Conservation (phyloP, 2,329 filamentous ascomycete genomes). For the Thielaviopsis musarum region DNA sequence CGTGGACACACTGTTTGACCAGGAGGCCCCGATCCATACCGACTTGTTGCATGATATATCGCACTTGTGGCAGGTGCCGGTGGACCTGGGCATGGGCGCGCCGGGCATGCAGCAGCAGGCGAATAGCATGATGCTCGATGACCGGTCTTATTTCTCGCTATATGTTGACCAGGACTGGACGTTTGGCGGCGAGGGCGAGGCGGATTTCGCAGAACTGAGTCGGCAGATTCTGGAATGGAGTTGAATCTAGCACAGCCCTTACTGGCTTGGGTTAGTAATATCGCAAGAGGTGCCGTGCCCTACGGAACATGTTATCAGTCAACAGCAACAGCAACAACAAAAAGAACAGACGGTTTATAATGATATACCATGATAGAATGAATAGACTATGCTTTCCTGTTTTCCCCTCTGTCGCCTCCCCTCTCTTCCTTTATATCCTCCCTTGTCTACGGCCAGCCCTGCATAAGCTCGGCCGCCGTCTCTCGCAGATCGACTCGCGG, state of each 20-base stretch:
- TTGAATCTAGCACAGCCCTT: not conserved
- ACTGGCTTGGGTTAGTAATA: not conserved
- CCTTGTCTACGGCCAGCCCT: not conserved
- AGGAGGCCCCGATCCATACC: constrained; percentile 10
- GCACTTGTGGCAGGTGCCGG: constrained; percentile 9
- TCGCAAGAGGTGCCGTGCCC: not conserved
- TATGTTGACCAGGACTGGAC: constrained; percentile 12
- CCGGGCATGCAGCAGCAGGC: constrained; percentile 4
- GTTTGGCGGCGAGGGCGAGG: constrained; percentile 9
- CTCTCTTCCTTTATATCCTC: not conserved
- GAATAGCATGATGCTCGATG: constrained; percentile 8
- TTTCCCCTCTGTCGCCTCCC: not conserved
- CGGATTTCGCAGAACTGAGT: constrained; percentile 10
- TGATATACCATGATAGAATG: not conserved
- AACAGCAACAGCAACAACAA: not conserved
- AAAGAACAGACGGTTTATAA: not conserved
- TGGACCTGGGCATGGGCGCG: constrained; percentile 1
- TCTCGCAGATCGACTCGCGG: constrained; percentile 3
- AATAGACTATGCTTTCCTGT: not conserved
- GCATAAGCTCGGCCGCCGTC: constrained; percentile 1
- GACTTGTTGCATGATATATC: constrained; percentile 11
- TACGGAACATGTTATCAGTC: not conserved
- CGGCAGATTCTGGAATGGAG: constrained; percentile 11
- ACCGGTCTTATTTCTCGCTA: constrained; percentile 9
- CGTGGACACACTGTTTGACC: constrained; percentile 2